Base-by-base conservation (phyloP, 805 yeast species). In the Metschnikowia kunwiensis region DNA sequence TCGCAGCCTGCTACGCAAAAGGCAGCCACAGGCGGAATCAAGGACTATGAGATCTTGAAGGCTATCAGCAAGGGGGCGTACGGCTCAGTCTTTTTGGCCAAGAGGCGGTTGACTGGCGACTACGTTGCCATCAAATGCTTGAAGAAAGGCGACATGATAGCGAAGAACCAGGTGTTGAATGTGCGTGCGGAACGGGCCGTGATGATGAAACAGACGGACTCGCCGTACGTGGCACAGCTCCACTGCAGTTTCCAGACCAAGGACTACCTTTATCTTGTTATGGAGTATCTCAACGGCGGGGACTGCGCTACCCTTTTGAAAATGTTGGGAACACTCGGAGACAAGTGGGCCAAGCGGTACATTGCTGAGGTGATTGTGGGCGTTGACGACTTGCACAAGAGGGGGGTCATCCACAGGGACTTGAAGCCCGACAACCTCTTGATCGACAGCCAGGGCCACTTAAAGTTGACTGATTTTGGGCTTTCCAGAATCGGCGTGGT, bases 11-110 rank as follows among this genome's bases (percentile, higher is more conserved):
- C 80, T 5, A 42, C 72, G 0, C 60, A 64, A 22, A 76, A 77
- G 42, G 72, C 84, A 0, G 50, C 65, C 0, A 63, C 70, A 3
- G 93, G 94, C 0, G 80, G 86, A 2, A 87, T 91, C 20, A 76
- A 74, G 41, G 97, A 94, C 57, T 93, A 88, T 59, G 96, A 87
- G 50, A 77, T 93, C 20, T 67, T 93, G 38, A 87, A 88, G 56
- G 96, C 98, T 0, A 87, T 93, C 34, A 86, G 96, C 53, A 86
- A 87, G 54, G 98, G 99, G 27, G 98, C 99, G 0, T 93, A 89
- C 69, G 98, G 98, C 0, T 83, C 94, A 24, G 99, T 93, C 2
- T 93, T 80, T 58, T 68, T 93, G 7, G 89, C 96, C 0, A 78
- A 81, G 46, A 75, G 93, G 52, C 82, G 79, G 50, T 60, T 83